Evolutionary conservation across 2,329 filamentous ascomycete species (phyloP).

Genomic region (Gliomastix tumulicola): DNA sequence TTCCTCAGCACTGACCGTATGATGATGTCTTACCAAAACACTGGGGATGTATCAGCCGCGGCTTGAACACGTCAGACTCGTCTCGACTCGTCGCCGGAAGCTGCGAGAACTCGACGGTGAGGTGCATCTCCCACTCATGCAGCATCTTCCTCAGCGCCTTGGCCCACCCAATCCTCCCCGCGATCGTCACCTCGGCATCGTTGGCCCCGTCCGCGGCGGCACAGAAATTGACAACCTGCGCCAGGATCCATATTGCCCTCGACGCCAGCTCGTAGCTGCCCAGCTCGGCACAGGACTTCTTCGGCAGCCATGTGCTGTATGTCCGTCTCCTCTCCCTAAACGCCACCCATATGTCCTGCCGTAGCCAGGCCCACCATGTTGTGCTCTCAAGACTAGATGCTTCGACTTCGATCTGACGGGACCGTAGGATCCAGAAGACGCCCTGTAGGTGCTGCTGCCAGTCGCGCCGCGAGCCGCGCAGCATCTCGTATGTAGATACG

Average conservation of each 20-base stretch:
- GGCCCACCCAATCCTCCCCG: conserved; percentile 34
- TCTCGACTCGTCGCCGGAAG: conserved; percentile 19
- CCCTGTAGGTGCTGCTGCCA: conserved; percentile 60
- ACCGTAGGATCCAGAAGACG: conserved; percentile 60
- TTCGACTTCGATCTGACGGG: conserved; percentile 52
- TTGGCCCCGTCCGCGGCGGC: conserved; percentile 25
- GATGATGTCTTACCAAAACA: conserved; percentile 9
- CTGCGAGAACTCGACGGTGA: conserved; percentile 35
- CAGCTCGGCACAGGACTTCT: conserved; percentile 37
- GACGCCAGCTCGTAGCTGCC: conserved; percentile 46
- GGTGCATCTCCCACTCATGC: conserved; percentile 37
- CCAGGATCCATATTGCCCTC: conserved; percentile 45
- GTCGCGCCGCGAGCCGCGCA: conserved; percentile 44
- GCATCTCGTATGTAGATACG: conserved; percentile 60
- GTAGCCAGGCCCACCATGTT: conserved; percentile 60
- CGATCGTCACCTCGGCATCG: conserved; percentile 10
- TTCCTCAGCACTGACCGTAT: neutral
- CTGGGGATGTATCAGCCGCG: conserved; percentile 10
- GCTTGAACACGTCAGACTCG: conserved; percentile 6
- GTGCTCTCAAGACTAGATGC: conserved; percentile 48
- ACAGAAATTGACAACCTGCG: conserved; percentile 51
- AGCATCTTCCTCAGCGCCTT: conserved; percentile 38
- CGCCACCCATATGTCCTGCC: conserved; percentile 60
- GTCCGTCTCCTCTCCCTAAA: conserved; percentile 49
- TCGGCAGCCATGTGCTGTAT: conserved; percentile 52